Percentiles rank a stretch among this genome's conserved stretches.
Conservation (phyloP, 345 rosid genomes). For the Citrus hindsii region DNA sequence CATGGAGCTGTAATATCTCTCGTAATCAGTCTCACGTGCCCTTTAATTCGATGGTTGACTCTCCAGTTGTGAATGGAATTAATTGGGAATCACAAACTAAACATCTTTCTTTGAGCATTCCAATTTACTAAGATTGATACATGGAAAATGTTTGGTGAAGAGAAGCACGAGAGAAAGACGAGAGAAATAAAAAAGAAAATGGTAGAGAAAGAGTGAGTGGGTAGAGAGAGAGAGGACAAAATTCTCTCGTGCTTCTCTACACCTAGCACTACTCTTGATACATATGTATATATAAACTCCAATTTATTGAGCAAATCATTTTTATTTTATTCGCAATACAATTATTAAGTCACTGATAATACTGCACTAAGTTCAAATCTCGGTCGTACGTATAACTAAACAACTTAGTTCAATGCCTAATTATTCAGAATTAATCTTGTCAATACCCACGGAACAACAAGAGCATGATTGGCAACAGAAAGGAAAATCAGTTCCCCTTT, state of each 20-base stretch:
- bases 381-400: background rate
- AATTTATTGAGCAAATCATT: too few relatives aligned
- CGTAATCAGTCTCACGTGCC: slow-evolving; percentile 25
- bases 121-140: background rate
- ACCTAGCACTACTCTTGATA: too few relatives aligned
- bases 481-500: background rate
- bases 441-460: background rate
- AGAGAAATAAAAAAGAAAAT: too few relatives aligned
- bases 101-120: background rate
- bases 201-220: too few relatives aligned
- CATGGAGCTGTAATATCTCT: background rate
- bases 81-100: slow-evolving; percentile 15
- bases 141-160: too few relatives aligned
- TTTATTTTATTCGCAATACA: background rate
- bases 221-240: too few relatives aligned
- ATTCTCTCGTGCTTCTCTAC: too few relatives aligned
- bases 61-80: slow-evolving; percentile 18
- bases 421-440: background rate
- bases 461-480: background rate
- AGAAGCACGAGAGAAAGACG: too few relatives aligned
- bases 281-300: background rate
- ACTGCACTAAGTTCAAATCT: background rate
- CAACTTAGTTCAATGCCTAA: background rate
- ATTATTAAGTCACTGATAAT: background rate
- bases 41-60: slow-evolving; percentile 27